phyloP scores from a whole-genome alignment of 257 asterid species.

The Catharanthus roseus region DNA sequence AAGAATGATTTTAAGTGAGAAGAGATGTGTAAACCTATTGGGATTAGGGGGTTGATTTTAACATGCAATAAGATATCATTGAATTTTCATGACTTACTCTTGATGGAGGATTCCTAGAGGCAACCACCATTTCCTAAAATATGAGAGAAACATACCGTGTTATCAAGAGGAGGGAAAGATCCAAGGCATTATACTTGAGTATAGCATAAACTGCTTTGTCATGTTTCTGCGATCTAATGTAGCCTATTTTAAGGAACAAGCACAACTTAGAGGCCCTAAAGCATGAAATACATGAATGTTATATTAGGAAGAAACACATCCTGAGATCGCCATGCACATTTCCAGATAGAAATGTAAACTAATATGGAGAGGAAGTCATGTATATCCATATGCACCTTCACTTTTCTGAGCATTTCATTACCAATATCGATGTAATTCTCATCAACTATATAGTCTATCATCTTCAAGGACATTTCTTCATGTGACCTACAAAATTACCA shows the following conservation, averaged over 20 bases:
- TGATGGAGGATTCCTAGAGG: conserved; percentile 49
- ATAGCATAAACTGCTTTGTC: neutral
- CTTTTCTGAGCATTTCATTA: conserved; percentile 50
- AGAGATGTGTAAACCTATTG: neutral
- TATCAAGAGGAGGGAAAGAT: neutral
- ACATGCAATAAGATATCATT: conserved; percentile 5
- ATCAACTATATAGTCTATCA: conserved; percentile 77
- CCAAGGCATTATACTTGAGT: neutral
- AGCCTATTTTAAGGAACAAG: neutral
- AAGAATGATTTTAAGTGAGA: conserved; percentile 4
- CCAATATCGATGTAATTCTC: conserved; percentile 72
- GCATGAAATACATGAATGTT: neutral
- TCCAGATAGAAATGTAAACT: too few relatives aligned
- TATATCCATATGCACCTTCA: conserved; percentile 50
- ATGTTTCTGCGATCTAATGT: neutral
- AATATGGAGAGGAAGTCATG: conserved; percentile 5
- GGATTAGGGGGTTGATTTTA: neutral
- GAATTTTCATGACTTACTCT: conserved; percentile 39
- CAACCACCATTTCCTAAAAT: conserved; percentile 70
- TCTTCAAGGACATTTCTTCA: conserved; percentile 86
- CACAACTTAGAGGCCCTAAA: neutral
- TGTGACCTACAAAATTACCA: conserved; percentile 61
- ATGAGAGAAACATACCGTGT: neutral
- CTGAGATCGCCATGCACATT: too few relatives aligned
- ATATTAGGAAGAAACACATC: neutral